Evolutionary conservation across 2,329 filamentous ascomycete genomes (phyloP).

Genomic region (Epichloe bromicola): DNA sequence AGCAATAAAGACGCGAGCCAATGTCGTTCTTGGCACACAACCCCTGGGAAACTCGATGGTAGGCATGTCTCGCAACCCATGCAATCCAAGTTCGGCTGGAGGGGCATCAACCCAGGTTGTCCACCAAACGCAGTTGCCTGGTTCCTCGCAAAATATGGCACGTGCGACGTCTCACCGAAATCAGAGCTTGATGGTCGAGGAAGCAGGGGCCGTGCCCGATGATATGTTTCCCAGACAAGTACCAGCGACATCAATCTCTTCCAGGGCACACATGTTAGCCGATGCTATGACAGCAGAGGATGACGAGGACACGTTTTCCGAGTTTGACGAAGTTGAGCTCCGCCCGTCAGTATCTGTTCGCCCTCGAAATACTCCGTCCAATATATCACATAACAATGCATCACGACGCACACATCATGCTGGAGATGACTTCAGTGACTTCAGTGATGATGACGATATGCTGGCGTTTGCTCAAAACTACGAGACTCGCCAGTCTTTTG

Average conservation of each 20-base stretch:
- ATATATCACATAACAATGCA: background rate
- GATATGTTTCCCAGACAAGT: slow-evolving; percentile 16
- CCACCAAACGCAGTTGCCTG: slow-evolving; percentile 36
- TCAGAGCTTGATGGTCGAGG: slow-evolving; percentile 14
- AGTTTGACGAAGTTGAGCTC: slow-evolving; percentile 17
- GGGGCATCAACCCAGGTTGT: slow-evolving; percentile 33
- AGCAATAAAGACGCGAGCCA: slow-evolving; percentile 7
- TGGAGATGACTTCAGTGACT: slow-evolving; percentile 30
- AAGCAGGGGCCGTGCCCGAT: slow-evolving; percentile 10
- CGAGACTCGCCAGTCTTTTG: slow-evolving; percentile 27
- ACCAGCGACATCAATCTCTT: background rate
- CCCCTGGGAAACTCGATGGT: slow-evolving; percentile 16
- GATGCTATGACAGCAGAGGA: slow-evolving; percentile 3
- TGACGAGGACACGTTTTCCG: slow-evolving; percentile 17
- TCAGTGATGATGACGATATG: slow-evolving; percentile 39
- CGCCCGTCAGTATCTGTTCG: slow-evolving; percentile 4
- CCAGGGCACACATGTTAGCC: slow-evolving; percentile 1
- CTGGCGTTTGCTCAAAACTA: slow-evolving; percentile 38
- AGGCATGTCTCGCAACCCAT: slow-evolving; percentile 21
- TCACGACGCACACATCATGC: slow-evolving; percentile 9
- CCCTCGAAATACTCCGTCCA: background rate
- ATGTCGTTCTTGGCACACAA: slow-evolving; percentile 34
- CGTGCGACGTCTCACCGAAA: slow-evolving; percentile 6
- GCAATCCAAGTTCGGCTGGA: slow-evolving; percentile 18
- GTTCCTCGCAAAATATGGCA: slow-evolving; percentile 11